Evolutionary conservation across 148 eudicot species (phyloP).

Genomic region (Cornus controversa): DNA sequence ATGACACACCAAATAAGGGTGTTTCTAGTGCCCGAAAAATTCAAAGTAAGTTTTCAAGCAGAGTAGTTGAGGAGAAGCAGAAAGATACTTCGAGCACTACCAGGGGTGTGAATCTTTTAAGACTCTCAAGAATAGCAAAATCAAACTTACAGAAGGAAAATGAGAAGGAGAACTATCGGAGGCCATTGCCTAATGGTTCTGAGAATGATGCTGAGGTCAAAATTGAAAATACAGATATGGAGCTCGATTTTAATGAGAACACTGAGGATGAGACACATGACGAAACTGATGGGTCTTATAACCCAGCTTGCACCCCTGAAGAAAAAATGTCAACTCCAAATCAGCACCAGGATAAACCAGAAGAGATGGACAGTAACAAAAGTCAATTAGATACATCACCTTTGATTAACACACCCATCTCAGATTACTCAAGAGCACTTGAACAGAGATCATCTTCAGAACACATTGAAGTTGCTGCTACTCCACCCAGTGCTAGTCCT

Average conservation of each 20-base stretch:
- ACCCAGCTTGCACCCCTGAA: slow-evolving; percentile 38
- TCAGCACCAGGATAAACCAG: slow-evolving; percentile 35
- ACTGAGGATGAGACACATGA: slow-evolving; percentile 76
- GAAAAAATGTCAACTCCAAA: slow-evolving; percentile 40
- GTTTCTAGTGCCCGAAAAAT: slow-evolving; percentile 54
- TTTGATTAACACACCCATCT: slow-evolving; percentile 21
- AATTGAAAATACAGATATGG: slow-evolving; percentile 97
- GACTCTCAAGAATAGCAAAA: slow-evolving; percentile 96
- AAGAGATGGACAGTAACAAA: slow-evolving; percentile 29
- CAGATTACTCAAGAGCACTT: slow-evolving; percentile 37
- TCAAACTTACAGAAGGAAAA: slow-evolving; percentile 85
- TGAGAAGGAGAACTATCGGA: slow-evolving; percentile 92
- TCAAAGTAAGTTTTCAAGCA: slow-evolving; percentile 56
- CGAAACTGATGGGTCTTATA: slow-evolving; percentile 71
- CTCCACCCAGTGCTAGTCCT: slow-evolving; percentile 71
- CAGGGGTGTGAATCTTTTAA: slow-evolving; percentile 69
- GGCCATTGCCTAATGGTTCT: slow-evolving; percentile 72
- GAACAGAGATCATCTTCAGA: slow-evolving; percentile 60
- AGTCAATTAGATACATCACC: slow-evolving; percentile 38
- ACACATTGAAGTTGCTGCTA: slow-evolving; percentile 38
- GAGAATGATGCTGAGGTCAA: slow-evolving; percentile 85
- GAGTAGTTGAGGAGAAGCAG: slow-evolving; percentile 55
- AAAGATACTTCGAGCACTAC: slow-evolving; percentile 46
- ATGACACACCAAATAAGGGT: slow-evolving; percentile 69
- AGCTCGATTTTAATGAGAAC: slow-evolving; percentile 92